Conservation (phyloP, 176 grass and related monocot genomes). For the Miscanthus lutarioriparius region DNA sequence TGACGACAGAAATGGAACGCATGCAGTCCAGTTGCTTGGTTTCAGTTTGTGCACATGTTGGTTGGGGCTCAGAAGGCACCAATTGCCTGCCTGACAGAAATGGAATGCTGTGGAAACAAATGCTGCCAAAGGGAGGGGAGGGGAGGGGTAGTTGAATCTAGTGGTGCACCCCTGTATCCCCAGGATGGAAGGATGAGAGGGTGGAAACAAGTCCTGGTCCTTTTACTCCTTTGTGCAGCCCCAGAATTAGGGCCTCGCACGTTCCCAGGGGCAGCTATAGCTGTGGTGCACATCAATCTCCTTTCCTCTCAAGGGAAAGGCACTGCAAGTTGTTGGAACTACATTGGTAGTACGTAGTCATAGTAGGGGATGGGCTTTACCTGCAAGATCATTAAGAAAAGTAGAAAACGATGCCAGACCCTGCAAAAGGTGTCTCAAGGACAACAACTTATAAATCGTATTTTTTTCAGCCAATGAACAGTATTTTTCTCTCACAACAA, state of each 20-base stretch:
- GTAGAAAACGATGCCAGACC: too few species aligned
- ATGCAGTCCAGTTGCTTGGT: not conserved
- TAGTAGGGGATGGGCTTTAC: not conserved
- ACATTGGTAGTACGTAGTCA: not conserved
- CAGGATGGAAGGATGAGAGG: not conserved
- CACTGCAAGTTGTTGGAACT: not conserved
- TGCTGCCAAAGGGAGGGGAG: constrained; percentile 45
- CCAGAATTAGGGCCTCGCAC: not conserved
- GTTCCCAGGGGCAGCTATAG: not conserved
- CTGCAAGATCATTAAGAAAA: not conserved
- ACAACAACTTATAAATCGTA: too few species aligned
- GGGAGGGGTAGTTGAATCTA: constrained; percentile 46
- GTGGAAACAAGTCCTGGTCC: not conserved
- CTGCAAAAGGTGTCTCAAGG: not conserved
- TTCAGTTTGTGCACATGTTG: constrained; percentile 20
- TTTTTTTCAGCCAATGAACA: too few species aligned
- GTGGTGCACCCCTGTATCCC: constrained; percentile 22
- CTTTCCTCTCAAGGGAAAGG: not conserved
- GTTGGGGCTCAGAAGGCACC: constrained; percentile 25
- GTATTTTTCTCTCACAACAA: too few species aligned
- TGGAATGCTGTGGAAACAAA: constrained; percentile 42
- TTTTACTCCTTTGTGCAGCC: constrained; percentile 41
- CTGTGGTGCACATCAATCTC: not conserved
- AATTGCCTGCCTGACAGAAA: constrained; percentile 23
- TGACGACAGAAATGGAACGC: too few species aligned